Conservation (phyloP, 2,329 filamentous ascomycete genomes). For the Whalleya microplaca region DNA sequence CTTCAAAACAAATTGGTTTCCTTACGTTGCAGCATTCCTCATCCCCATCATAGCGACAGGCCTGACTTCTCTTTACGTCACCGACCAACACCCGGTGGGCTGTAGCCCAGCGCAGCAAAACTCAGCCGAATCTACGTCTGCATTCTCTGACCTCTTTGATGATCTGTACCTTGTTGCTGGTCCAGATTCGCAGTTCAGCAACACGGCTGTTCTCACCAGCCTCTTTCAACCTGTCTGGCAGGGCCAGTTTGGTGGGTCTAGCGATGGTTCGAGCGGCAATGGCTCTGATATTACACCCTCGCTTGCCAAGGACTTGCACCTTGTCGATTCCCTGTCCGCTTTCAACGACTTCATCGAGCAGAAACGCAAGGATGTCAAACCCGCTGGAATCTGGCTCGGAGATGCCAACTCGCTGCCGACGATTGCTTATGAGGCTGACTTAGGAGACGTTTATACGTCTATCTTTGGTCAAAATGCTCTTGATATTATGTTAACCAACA, state of each 20-base stretch:
- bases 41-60: slow-evolving; percentile 81
- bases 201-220: slow-evolving; percentile 27
- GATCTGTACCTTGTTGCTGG: slow-evolving; percentile 47
- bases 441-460: slow-evolving; percentile 55
- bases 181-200: slow-evolving; percentile 46
- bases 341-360: slow-evolving; percentile 69
- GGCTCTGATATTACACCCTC: slow-evolving; percentile 15
- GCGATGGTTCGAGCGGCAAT: not conserved
- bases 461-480: slow-evolving; percentile 69
- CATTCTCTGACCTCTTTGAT: slow-evolving; percentile 40
- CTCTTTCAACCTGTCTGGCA: slow-evolving; percentile 48
- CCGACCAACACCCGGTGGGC: slow-evolving; percentile 37
- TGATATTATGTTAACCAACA: slow-evolving; percentile 67
- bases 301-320: slow-evolving; percentile 46
- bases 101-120: slow-evolving; percentile 38
- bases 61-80: slow-evolving; percentile 76
- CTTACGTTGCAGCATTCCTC: slow-evolving; percentile 73
- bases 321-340: slow-evolving; percentile 66
- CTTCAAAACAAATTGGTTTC: slow-evolving; percentile 76
- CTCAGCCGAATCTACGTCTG: slow-evolving; percentile 38
- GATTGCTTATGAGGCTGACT: slow-evolving; percentile 72
- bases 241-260: slow-evolving; percentile 15
- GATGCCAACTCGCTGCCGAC: slow-evolving; percentile 62
- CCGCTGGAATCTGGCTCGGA: slow-evolving; percentile 80
- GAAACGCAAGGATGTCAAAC: slow-evolving; percentile 70